Percentiles rank a stretch among this genome's conserved stretches.
Conservation (phyloP, 345 rosid genomes). For the Populus alba region DNA sequence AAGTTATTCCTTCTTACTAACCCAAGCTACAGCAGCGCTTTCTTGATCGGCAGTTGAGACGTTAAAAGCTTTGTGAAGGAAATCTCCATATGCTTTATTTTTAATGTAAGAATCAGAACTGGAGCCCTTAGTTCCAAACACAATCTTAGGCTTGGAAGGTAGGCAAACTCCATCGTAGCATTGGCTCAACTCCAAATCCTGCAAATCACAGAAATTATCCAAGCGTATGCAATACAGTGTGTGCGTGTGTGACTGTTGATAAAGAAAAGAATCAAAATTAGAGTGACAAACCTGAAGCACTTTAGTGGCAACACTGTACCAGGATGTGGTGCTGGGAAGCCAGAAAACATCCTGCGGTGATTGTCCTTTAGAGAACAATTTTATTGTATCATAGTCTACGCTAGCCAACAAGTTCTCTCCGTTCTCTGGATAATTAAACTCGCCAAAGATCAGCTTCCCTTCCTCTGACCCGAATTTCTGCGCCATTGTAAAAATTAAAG, state of each 20-base stretch:
- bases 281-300: not conserved
- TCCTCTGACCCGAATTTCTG: not conserved
- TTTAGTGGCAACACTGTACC: not conserved
- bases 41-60: not conserved
- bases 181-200: not conserved
- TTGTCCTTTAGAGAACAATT: not conserved
- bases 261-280: too few species aligned
- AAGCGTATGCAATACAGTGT: too few species aligned
- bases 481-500: not conserved
- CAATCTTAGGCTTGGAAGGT: not conserved
- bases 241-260: too few species aligned
- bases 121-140: not conserved
- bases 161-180: not conserved
- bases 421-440: not conserved
- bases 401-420: constrained; percentile 4
- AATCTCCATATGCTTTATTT: not conserved
- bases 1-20: not conserved
- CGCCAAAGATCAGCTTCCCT: not conserved
- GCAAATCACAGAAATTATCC: too few species aligned
- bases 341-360: not conserved
- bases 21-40: not conserved
- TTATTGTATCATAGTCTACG: not conserved
- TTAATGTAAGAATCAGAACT: not conserved
- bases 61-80: not conserved
- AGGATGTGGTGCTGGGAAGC: not conserved